These are phyloP conservation scores for Aegilops speltoides DNA, from an alignment of 176 grass and related monocot genomes.

Conservation along the genomic window DNA sequence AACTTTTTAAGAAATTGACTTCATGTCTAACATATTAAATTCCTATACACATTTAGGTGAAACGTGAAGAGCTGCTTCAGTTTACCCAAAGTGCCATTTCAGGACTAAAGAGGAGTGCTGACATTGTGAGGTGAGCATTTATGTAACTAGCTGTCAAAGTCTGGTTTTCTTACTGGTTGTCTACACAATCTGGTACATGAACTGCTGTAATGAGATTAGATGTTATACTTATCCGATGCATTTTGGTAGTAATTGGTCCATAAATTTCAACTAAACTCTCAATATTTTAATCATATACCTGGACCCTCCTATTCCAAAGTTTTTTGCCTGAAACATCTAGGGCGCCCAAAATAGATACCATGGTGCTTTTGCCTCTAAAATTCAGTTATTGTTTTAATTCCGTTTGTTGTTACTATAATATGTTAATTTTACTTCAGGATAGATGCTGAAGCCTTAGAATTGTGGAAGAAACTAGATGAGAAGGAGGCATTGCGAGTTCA, in stretches of 20 bases:
- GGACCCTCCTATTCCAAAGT: background rate
- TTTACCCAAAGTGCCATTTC: slow-evolving; percentile 92
- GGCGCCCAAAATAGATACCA: background rate
- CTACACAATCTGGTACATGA: background rate
- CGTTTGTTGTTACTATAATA: slow-evolving; percentile 34
- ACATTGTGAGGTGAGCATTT: slow-evolving; percentile 59
- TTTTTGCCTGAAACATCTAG: background rate
- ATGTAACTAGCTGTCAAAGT: slow-evolving; percentile 19
- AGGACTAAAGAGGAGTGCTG: slow-evolving; percentile 83
- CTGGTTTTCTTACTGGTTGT: slow-evolving; percentile 18
- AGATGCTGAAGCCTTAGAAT: slow-evolving; percentile 74
- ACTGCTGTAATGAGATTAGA: background rate
- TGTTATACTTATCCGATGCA: background rate
- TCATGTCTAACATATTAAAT: background rate
- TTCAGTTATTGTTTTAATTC: background rate
- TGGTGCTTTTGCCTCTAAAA: background rate
- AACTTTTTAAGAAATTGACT: slow-evolving; percentile 1
- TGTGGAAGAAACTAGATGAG: slow-evolving; percentile 66
- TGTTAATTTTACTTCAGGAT: slow-evolving; percentile 62
- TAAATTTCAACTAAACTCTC: slow-evolving; percentile 1
- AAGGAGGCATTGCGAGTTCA: slow-evolving; percentile 47
- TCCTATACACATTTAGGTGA: slow-evolving; percentile 67
- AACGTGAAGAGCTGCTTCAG: slow-evolving; percentile 93
- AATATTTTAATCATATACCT: background rate
- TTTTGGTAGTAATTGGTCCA: background rate